Conservation (phyloP, 805 yeast species). For the Tetrapisispora pingtungensis region DNA sequence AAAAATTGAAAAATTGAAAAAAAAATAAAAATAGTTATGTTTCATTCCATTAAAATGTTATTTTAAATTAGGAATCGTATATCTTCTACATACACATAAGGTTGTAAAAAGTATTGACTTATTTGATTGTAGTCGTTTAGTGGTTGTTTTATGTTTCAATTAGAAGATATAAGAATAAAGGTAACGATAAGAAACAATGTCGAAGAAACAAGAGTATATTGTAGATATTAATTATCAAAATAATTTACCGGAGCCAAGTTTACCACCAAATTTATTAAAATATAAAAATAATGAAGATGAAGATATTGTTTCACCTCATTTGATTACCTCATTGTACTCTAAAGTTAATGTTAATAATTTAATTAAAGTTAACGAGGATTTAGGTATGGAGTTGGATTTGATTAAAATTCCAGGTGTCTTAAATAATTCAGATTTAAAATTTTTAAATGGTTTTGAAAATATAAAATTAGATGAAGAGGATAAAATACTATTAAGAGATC, state of each 20-base stretch:
- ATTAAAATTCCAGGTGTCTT: conserved; percentile 56
- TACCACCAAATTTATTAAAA: conserved; percentile 76
- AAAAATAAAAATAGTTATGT: too few relatives aligned
- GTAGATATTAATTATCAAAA: conserved; percentile 79
- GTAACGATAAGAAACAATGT: too few relatives aligned
- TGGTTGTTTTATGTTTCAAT: too few relatives aligned
- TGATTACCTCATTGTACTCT: conserved; percentile 63
- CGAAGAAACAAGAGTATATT: conserved; percentile 59
- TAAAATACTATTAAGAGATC: conserved; percentile 67
- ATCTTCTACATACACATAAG: too few relatives aligned
- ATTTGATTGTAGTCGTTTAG: too few relatives aligned
- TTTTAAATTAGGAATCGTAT: too few relatives aligned
- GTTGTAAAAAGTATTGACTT: too few relatives aligned
- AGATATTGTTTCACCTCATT: conserved; percentile 39
- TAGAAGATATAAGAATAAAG: too few relatives aligned
- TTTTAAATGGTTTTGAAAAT: conserved; percentile 32
- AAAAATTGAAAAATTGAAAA: too few relatives aligned
- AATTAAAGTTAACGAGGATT: conserved; percentile 46
- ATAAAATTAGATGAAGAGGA: conserved; percentile 68
- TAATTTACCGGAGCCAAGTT: conserved; percentile 84
- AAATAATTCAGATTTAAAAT: conserved; percentile 45
- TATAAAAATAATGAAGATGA: conserved; percentile 35
- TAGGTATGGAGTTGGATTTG: conserved; percentile 73
- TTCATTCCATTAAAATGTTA: too few relatives aligned
- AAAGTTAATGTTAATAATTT: conserved; percentile 60